Conservation (phyloP, 345 rosid genomes). For the Citrus cavaleriei region DNA sequence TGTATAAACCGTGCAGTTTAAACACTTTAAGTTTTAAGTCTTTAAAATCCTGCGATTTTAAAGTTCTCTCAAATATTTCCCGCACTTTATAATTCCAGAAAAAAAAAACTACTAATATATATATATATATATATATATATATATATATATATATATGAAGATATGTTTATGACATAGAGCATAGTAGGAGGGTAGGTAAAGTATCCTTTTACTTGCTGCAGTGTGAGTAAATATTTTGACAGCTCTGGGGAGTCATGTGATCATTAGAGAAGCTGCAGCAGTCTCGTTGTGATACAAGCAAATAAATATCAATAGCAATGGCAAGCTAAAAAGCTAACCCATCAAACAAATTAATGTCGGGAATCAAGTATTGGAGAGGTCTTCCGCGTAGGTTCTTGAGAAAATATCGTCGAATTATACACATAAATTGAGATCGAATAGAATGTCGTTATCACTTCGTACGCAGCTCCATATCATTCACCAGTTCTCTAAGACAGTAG, state of each 20-base stretch:
- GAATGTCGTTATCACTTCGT: not conserved
- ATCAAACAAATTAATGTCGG: not conserved
- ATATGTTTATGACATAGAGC: not conserved
- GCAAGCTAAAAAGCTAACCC: not conserved
- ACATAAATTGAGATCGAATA: not conserved
- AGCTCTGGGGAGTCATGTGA: slow-evolving; percentile 3
- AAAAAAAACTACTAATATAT: too few relatives aligned
- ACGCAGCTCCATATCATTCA: not conserved
- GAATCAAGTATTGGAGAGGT: not conserved
- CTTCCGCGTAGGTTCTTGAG: not conserved
- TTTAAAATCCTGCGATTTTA: fast-evolving
- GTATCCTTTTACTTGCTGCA: not conserved
- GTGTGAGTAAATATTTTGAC: not conserved
- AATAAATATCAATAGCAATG: not conserved
- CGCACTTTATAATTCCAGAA: fast-evolving
- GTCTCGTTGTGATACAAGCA: not conserved
- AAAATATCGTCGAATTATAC: too few relatives aligned
- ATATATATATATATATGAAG: not conserved
- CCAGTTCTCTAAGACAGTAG: not conserved
- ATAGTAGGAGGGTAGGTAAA: not conserved
- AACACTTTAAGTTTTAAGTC: too few relatives aligned
- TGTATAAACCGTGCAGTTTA: too few relatives aligned
- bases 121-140: too few relatives aligned
- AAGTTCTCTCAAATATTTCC: too few relatives aligned
- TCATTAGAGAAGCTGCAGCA: not conserved